Percentiles rank a stretch among this genome's conserved stretches.
phyloP scores from a whole-genome alignment of 2,329 filamentous ascomycete species.

The Achaetomium macrosporum region DNA sequence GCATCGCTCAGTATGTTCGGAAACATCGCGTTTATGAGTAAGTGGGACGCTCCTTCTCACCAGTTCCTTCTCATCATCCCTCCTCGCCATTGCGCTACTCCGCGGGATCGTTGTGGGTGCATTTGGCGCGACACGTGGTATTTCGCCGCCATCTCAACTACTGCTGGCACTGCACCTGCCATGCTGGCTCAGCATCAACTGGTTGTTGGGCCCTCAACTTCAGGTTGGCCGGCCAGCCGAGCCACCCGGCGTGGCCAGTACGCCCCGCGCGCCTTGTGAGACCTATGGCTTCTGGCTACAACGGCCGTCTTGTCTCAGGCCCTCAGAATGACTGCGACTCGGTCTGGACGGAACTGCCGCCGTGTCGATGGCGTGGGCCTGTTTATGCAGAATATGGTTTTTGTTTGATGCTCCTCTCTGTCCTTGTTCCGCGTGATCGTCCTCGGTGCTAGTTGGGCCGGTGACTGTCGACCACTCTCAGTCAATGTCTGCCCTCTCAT shows the following conservation, averaged over 20 bases:
- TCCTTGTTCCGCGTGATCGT: conserved; percentile 19
- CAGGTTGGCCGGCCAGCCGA: too few relatives aligned
- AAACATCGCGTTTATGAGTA: conserved; percentile 29
- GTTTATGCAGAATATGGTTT: conserved; percentile 9
- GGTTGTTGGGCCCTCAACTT: not conserved
- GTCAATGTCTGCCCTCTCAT: conserved; percentile 13
- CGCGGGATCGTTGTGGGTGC: conserved; percentile 3
- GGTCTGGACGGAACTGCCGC: not conserved
- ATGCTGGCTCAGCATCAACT: not conserved
- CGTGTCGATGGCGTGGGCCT: not conserved
- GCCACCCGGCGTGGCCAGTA: too few relatives aligned
- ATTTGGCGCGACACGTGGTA: not conserved
- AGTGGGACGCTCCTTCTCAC: conserved; percentile 2
- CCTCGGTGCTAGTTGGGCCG: conserved; percentile 12
- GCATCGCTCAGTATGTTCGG: conserved; percentile 37
- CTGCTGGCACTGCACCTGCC: not conserved
- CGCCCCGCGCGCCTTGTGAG: too few relatives aligned
- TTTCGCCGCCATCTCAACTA: not conserved
- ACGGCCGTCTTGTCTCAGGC: too few relatives aligned
- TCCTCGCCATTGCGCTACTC: conserved; percentile 11
- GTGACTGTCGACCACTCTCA: conserved; percentile 4
- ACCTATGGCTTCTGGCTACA: too few relatives aligned
- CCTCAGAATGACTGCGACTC: not conserved
- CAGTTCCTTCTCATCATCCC: not conserved
- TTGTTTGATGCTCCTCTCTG: conserved; percentile 7